Evolutionary conservation across 2,329 filamentous ascomycete genomes (phyloP).

Genomic region (Exophiala phaeomuriformis): DNA sequence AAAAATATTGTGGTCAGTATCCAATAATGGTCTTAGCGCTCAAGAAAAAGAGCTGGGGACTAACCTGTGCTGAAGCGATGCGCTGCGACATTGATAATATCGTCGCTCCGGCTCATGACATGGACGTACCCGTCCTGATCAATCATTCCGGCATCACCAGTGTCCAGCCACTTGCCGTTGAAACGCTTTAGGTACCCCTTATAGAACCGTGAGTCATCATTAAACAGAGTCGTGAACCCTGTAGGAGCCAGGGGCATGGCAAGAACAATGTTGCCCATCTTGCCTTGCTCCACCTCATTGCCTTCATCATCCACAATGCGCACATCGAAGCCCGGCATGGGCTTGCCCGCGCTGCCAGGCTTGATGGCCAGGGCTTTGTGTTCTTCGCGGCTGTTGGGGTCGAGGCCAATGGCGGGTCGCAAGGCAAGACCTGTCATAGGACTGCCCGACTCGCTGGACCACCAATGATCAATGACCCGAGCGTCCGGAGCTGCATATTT

Average conservation of each 20-base stretch:
- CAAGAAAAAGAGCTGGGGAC: no score
- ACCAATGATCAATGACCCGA: constrained; percentile 64
- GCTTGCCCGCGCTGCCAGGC: constrained; percentile 80
- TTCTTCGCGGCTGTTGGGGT: constrained; percentile 26
- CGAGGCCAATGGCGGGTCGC: constrained; percentile 53
- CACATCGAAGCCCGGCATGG: constrained; percentile 87
- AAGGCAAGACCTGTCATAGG: constrained; percentile 61
- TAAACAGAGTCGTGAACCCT: constrained; percentile 77
- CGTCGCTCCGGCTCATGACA: constrained; percentile 62
- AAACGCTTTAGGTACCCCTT: constrained; percentile 79
- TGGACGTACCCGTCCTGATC: constrained; percentile 63
- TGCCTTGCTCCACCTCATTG: constrained; percentile 59
- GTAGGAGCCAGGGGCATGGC: constrained; percentile 75
- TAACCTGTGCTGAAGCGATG: constrained; percentile 81
- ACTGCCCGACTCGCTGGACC: constrained; percentile 63
- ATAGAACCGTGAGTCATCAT: constrained; percentile 79
- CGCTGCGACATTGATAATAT: constrained; percentile 92
- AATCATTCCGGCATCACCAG: constrained; percentile 81
- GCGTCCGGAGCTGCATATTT: constrained; percentile 59
- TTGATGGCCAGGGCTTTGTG: constrained; percentile 56
- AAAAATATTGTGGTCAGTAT: constrained; percentile 1
- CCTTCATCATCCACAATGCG: constrained; percentile 75
- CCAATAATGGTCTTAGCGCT: background rate
- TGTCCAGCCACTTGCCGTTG: constrained; percentile 75
- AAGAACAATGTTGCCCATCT: constrained; percentile 88